Evolutionary conservation across 345 rosid species (phyloP).

Genomic region (Corymbia maculata): DNA sequence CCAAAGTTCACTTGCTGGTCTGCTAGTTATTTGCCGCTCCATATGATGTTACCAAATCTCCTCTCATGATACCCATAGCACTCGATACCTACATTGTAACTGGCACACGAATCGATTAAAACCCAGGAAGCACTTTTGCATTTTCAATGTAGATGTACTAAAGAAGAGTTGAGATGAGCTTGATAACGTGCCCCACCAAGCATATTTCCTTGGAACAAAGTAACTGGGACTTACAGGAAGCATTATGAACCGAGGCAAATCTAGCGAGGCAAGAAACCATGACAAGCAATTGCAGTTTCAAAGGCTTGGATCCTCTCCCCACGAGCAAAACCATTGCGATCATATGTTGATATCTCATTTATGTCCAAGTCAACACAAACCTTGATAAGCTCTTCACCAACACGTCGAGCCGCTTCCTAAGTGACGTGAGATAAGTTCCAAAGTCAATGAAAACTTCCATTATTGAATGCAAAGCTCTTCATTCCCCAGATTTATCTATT

Average conservation of each 20-base stretch:
- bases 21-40: neutral
- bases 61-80: neutral
- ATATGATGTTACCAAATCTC: neutral
- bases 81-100: neutral
- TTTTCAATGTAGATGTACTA: neutral
- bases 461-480: neutral
- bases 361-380: constrained; percentile 53
- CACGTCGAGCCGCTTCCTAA: constrained; percentile 76
- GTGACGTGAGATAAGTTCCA: neutral
- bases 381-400: constrained; percentile 79
- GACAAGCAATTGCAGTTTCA: constrained; percentile 54
- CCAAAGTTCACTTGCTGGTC: neutral
- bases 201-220: neutral
- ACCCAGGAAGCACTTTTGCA: neutral
- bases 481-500: neutral
- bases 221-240: neutral
- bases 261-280: constrained; percentile 66
- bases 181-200: neutral
- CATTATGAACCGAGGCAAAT: neutral
- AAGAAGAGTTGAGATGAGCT: neutral
- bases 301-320: constrained; percentile 84
- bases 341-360: constrained; percentile 65
- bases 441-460: neutral
- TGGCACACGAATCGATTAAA: neutral
- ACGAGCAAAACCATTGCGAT: constrained; percentile 63